Evolutionary conservation across 257 asterid species (phyloP).

Genomic region (Vinca minor): DNA sequence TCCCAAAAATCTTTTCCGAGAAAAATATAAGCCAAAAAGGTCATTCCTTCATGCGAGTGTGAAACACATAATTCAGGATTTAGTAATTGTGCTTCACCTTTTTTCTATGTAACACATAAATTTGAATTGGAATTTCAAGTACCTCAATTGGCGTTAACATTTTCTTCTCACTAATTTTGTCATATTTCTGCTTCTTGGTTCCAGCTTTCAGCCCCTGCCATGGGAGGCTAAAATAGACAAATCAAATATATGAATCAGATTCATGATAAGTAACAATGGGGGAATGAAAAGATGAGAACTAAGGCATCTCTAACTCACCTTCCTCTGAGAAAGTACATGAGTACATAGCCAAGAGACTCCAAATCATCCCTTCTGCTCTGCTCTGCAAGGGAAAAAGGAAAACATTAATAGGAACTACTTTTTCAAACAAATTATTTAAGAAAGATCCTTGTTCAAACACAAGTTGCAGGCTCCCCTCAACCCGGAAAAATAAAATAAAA

Average conservation of each 20-base stretch:
- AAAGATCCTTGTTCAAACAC: constrained; percentile 1
- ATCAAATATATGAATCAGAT: constrained; percentile 10
- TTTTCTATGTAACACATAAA: no score
- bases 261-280: no score
- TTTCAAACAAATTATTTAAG: neutral
- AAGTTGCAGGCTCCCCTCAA: neutral
- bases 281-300: constrained; percentile 1
- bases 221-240: constrained; percentile 62
- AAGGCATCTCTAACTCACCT: constrained; percentile 40
- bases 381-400: constrained; percentile 40
- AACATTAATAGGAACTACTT: neutral
- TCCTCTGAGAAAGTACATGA: constrained; percentile 90
- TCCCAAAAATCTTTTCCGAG: no score
- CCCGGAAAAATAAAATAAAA: no score
- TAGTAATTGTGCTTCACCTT: neutral
- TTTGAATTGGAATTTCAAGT: constrained; percentile 17
- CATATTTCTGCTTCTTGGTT: constrained; percentile 94
- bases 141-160: constrained; percentile 95
- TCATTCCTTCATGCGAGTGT: neutral
- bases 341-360: constrained; percentile 93
- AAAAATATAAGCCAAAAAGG: no score
- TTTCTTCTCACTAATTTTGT: constrained; percentile 93
- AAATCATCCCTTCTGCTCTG: constrained; percentile 98
- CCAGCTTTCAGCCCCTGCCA: constrained; percentile 98
- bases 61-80: neutral